Conservation (phyloP, 2,329 filamentous ascomycete genomes). For the Dothideomycetes sp. region DNA sequence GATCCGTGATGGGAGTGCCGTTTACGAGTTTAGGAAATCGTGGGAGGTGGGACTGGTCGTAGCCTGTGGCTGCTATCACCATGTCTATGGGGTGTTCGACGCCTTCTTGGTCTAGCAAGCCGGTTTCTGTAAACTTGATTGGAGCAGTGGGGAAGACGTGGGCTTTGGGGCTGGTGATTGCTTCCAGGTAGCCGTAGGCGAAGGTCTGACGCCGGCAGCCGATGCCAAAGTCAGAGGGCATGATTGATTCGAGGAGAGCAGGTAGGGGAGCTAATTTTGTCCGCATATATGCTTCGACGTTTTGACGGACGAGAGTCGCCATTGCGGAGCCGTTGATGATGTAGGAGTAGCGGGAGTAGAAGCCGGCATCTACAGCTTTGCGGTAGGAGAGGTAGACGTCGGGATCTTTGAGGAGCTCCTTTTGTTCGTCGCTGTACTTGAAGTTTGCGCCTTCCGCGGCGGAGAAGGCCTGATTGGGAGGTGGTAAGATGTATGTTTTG, state of each 20-base stretch:
- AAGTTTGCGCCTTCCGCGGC: conserved; percentile 14
- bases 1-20: no score
- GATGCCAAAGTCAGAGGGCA: conserved; percentile 20
- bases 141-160: conserved; percentile 23
- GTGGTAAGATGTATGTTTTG: no score
- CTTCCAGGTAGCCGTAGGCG: conserved; percentile 31
- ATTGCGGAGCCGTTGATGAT: conserved; percentile 14
- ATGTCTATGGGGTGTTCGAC: conserved; percentile 21
- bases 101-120: conserved; percentile 22
- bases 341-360: conserved; percentile 12
- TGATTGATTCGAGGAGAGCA: neutral
- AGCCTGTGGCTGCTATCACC: conserved; percentile 27
- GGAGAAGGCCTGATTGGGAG: conserved; percentile 11
- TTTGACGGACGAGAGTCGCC: no score
- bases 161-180: conserved; percentile 22
- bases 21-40: no score
- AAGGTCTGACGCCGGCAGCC: conserved; percentile 32
- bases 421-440: conserved; percentile 13
- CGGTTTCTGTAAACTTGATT: conserved; percentile 17
- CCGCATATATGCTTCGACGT: neutral
- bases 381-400: conserved; percentile 14
- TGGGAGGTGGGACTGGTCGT: no score
- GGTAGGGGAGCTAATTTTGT: neutral
- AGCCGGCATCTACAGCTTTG: conserved; percentile 12
- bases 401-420: conserved; percentile 12